Percentiles rank a stretch among this genome's conserved stretches.
These are phyloP conservation scores for Gyromitra esculenta DNA, from an alignment of 2,329 filamentous ascomycete species.

Conservation along the genomic window DNA sequence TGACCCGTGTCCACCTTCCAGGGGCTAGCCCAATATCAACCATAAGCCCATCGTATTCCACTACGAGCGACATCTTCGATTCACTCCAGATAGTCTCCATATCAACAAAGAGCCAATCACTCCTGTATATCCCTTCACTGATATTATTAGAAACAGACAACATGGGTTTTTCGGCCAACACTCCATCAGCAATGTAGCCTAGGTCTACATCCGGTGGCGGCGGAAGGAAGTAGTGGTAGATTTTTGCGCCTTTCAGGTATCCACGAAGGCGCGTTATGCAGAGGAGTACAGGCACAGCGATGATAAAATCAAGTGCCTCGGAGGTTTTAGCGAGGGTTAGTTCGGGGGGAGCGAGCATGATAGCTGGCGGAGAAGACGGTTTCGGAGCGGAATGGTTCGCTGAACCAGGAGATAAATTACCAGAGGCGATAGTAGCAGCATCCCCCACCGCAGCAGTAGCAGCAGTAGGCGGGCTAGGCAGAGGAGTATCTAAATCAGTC, in stretches of 20 bases:
- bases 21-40: slow-evolving; percentile 2
- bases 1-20: slow-evolving; percentile 8
- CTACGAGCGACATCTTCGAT: neutral
- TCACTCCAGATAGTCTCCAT: slow-evolving; percentile 11
- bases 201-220: slow-evolving; percentile 8
- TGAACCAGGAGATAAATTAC: neutral
- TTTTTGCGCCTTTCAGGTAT: neutral
- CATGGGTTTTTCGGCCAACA: neutral
- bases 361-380: neutral
- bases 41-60: slow-evolving; percentile 1
- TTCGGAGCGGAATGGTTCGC: neutral
- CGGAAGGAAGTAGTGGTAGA: slow-evolving; percentile 26
- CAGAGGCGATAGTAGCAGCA: neutral
- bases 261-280: neutral
- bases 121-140: neutral
- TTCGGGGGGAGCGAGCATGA: no score
- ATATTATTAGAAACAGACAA: neutral
- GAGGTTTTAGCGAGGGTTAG: no score
- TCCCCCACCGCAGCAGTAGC: neutral
- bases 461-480: neutral
- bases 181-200: neutral
- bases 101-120: slow-evolving; percentile 5
- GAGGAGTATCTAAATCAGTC: neutral
- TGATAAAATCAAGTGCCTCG: neutral
- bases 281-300: slow-evolving; percentile 5